Base-by-base conservation (phyloP, 2,329 filamentous ascomycete genomes). In the Ophiostoma himal-ulmi region DNA sequence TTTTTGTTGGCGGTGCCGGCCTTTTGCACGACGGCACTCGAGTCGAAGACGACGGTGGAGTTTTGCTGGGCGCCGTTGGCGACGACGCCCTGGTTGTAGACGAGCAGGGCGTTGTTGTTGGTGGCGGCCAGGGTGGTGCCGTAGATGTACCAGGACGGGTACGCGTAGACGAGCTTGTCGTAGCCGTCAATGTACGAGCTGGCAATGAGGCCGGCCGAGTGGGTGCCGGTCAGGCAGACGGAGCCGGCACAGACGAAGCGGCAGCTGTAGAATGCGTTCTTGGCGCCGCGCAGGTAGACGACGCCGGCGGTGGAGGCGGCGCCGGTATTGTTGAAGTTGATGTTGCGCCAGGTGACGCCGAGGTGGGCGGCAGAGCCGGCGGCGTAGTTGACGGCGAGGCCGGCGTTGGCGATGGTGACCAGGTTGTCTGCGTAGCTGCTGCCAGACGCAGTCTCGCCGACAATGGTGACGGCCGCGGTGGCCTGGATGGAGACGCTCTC, bases 231-330 rank as follows among this genome's bases (percentile, higher is more conserved):
- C 37, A 78, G 72, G 5, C 73, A 75, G 2, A 73, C 71, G 7
- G 71, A 70, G 17, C 82, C 80, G 0, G 79, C 77, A 6, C 81
- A 78, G 5, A 83, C 74, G 5, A 83, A 77, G 22, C 81, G 78
- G 60, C 81, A 83, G n/a, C 77, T 76, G 72, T 84, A 83, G 69
- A 82, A 81, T 1, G 78, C 80, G 36, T 80, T 79, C 5, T 82
- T 80, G 20, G 73, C 75, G 20, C 82, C 81, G 20, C 77, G 75
- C 39, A 81, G 74, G 8, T 73, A 77, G 2, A 79, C 75, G 0
- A 77, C 78, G 11, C 75, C 74, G n/a, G 76, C 75, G 3, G 74
- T 71, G 8, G 75, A 75, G 2, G 72, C 66, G 8, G 77, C 73
- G 44, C 74, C 75, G 13, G 74, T 75, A 71, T 79, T 80, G 72